Conservation (phyloP, 2,329 filamentous ascomycete species). For the Xylariaceae sp. region DNA sequence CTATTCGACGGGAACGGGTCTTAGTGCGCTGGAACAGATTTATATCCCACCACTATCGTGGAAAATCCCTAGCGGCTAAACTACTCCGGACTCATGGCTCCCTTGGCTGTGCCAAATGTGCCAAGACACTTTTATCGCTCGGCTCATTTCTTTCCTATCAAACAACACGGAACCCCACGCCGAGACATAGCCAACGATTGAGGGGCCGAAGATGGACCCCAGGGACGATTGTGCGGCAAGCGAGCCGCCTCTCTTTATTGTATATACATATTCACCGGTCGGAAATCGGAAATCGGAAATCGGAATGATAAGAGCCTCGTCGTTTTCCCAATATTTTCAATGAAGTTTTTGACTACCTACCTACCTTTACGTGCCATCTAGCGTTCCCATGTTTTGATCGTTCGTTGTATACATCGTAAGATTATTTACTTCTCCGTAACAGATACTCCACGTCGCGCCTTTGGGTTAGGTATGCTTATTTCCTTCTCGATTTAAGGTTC, state of each 20-base stretch:
- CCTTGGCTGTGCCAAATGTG: neutral
- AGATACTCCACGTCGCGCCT: too few relatives aligned
- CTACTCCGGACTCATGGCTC: neutral
- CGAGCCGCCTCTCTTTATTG: slow-evolving; percentile 7
- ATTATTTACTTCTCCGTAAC: neutral
- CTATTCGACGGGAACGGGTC: neutral
- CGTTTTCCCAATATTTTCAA: neutral
- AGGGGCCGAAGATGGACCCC: neutral
- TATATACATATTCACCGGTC: slow-evolving; percentile 16
- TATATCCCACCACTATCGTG: slow-evolving; percentile 2
- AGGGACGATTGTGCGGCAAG: neutral
- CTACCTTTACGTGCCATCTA: neutral
- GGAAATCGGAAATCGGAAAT: neutral
- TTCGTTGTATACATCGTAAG: neutral
- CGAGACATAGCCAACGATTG: neutral
- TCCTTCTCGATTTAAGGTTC: neutral
- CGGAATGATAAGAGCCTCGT: neutral
- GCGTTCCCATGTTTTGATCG: neutral
- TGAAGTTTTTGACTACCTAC: neutral
- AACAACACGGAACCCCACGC: neutral
- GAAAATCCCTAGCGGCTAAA: neutral
- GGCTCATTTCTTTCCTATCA: neutral
- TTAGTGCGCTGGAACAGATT: neutral
- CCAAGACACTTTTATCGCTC: neutral
- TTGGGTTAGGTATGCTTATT: neutral